Base-by-base conservation (phyloP, 164 flowering plant species). In the Magnolia kwangsiensis region DNA sequence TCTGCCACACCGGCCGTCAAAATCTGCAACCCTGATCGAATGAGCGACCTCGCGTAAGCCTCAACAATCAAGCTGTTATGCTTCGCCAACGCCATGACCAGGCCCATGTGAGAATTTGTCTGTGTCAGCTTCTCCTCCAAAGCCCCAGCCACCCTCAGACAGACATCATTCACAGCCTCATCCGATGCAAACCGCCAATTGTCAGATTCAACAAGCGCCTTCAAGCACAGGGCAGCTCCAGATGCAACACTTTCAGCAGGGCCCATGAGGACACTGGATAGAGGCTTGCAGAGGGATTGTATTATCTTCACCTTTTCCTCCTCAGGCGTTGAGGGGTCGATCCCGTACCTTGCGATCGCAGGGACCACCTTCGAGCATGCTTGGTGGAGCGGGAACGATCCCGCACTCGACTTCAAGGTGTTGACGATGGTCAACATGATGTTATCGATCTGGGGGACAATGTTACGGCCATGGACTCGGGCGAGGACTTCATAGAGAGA, bases 281-380 rank as follows among this genome's bases (percentile, higher is more conserved):
- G 90, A 31, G 99, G 99, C 85, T 88, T 88, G 68, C 93, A 90
- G 2, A 96, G 91, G 16, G 93, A 91, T 21, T 84, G 84, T 31
- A 96, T 91, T 71, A 96, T 87, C 20, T 74, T 73, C 75, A 81
- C 82, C 77, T 91, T 96, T 86, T 88, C 90, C 63, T 88, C 91
- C 6, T 88, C 90, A 7, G 97, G 89, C 0, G 90, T 91, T 19
- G 89, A 83, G 1, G 95, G 91, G 29, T 91, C 94, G 50, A 96
- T 96, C 29, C 88, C 93, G 78, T 91, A 92, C 72, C 97, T 85
- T 0, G 98, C 94, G 80, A 94, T 92, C 10, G 98, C 92, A 13
- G 97, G 96, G 23, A 96, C 83, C 51, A 94, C 99, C 80, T 90
- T 94, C 11, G 98, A 89, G 78, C 99, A 92, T 27, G 96, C 97